A percentile compares a stretch with the other conserved stretches of the same genome.
These are phyloP conservation scores for Acrodontium crateriforme DNA, from an alignment of 2,329 filamentous ascomycete species.

Conservation along the genomic window DNA sequence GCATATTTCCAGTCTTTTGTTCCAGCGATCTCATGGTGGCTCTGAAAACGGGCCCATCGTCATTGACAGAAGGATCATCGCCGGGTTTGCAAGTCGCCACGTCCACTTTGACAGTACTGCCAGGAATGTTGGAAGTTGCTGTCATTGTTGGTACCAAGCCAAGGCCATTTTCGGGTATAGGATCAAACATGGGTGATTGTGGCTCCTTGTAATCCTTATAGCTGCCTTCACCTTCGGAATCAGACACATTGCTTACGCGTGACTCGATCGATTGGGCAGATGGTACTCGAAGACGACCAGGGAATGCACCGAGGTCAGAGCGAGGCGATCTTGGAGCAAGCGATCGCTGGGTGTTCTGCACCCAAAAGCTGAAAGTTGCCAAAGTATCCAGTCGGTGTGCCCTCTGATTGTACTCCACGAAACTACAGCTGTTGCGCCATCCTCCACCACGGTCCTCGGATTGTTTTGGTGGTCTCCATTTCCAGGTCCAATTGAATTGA, in stretches of 20 bases:
- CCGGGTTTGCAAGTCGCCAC: slow-evolving; percentile 72
- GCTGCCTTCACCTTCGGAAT: slow-evolving; percentile 41
- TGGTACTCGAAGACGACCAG: slow-evolving; percentile 63
- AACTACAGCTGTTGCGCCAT: slow-evolving; percentile 93
- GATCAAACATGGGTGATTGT: slow-evolving; percentile 32
- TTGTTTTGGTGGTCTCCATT: slow-evolving; percentile 79
- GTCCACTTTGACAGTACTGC: slow-evolving; percentile 59
- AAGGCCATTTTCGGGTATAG: slow-evolving; percentile 34
- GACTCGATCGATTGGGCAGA: slow-evolving; percentile 80
- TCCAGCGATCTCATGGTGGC: slow-evolving; percentile 94
- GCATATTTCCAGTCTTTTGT: slow-evolving; percentile 92
- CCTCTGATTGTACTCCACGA: slow-evolving; percentile 92
- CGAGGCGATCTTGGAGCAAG: slow-evolving; percentile 46
- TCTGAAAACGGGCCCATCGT: slow-evolving; percentile 89
- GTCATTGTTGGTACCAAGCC: slow-evolving; percentile 29
- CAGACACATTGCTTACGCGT: slow-evolving; percentile 55
- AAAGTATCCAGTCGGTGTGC: slow-evolving; percentile 80
- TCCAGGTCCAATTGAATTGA: slow-evolving; percentile 92
- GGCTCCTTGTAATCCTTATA: slow-evolving; percentile 30
- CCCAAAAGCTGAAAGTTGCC: slow-evolving; percentile 90
- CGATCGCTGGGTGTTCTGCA: slow-evolving; percentile 45
- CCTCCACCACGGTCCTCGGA: slow-evolving; percentile 74
- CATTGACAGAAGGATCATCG: slow-evolving; percentile 70
- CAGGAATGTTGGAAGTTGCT: slow-evolving; percentile 24
- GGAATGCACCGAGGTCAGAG: slow-evolving; percentile 28